Conservation (phyloP, 129 eudicot species). For the Cynara cardunculus region DNA sequence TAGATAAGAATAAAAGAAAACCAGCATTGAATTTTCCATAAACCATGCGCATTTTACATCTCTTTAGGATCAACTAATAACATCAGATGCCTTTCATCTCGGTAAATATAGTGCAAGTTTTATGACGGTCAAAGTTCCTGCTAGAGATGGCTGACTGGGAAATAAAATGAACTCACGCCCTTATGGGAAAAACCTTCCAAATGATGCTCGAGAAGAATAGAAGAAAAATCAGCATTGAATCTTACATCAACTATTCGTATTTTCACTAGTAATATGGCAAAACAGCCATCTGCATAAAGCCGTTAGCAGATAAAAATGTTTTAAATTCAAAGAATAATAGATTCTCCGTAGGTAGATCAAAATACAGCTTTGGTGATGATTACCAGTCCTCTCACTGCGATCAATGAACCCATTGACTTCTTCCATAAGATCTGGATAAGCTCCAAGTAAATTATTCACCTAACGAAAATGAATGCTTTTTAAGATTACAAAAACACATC, state of each 20-base stretch:
- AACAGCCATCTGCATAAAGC: slow-evolving; percentile 34
- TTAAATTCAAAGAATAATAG: background rate
- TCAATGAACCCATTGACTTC: slow-evolving; percentile 60
- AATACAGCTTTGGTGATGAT: slow-evolving; percentile 9
- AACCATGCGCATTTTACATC: slow-evolving; percentile 21
- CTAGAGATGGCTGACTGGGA: background rate
- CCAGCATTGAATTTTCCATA: background rate
- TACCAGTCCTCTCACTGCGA: slow-evolving; percentile 65
- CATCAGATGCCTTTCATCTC: background rate
- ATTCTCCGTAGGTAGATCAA: slow-evolving; percentile 11
- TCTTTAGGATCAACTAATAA: background rate
- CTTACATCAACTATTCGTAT: slow-evolving; percentile 12
- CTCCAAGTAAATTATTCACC: slow-evolving; percentile 64
- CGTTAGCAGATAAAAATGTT: slow-evolving; percentile 4
- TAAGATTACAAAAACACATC: slow-evolving; percentile 1
- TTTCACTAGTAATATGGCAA: slow-evolving; percentile 32
- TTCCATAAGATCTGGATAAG: slow-evolving; percentile 65
- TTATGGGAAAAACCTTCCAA: background rate
- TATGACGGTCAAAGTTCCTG: slow-evolving; percentile 12
- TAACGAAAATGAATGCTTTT: slow-evolving; percentile 22
- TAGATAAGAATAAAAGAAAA: background rate
- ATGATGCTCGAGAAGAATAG: background rate
- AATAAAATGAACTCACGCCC: too few relatives aligned
- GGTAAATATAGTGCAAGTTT: slow-evolving; percentile 8
- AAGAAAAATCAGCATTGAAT: background rate